These are phyloP conservation scores for Haematococcus lacustris DNA, from an alignment of 139 green algal species.

Conservation along the genomic window DNA sequence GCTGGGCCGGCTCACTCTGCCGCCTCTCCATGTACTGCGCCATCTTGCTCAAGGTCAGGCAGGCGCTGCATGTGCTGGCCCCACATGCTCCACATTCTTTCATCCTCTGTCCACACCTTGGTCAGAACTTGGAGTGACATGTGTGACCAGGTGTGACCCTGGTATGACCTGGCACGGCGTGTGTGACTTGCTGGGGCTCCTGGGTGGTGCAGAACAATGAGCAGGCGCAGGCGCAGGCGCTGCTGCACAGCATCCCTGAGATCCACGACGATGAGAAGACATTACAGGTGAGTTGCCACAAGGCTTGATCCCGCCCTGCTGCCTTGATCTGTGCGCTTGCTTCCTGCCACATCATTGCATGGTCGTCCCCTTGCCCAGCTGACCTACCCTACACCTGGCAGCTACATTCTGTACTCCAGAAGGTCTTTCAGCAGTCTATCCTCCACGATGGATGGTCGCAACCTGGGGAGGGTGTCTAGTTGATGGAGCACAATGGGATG, in stretches of 20 bases:
- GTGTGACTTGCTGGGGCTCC: neutral
- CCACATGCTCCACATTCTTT: too few species aligned
- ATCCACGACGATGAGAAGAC: constrained; percentile 1
- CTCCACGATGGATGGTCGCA: too few species aligned
- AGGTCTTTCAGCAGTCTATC: too few species aligned
- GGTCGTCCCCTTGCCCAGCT: too few species aligned
- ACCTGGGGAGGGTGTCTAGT: too few species aligned
- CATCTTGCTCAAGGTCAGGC: constrained; percentile 1
- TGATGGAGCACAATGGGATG: too few species aligned
- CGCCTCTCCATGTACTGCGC: neutral
- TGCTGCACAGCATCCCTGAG: constrained; percentile 4
- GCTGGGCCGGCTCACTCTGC: neutral
- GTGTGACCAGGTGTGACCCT: neutral
- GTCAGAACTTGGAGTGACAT: neutral
- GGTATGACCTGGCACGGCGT: neutral
- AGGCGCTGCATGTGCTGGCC: too few species aligned
- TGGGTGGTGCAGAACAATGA: neutral
- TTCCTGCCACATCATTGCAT: too few species aligned
- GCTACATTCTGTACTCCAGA: too few species aligned
- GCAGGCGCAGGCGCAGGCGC: neutral
- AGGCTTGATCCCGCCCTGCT: too few species aligned
- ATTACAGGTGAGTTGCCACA: neutral
- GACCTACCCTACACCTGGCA: too few species aligned
- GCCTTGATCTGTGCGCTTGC: too few species aligned
- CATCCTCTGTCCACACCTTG: neutral